Base-by-base conservation (phyloP, 1,139 yeast species). In the Candida mesenterica region DNA sequence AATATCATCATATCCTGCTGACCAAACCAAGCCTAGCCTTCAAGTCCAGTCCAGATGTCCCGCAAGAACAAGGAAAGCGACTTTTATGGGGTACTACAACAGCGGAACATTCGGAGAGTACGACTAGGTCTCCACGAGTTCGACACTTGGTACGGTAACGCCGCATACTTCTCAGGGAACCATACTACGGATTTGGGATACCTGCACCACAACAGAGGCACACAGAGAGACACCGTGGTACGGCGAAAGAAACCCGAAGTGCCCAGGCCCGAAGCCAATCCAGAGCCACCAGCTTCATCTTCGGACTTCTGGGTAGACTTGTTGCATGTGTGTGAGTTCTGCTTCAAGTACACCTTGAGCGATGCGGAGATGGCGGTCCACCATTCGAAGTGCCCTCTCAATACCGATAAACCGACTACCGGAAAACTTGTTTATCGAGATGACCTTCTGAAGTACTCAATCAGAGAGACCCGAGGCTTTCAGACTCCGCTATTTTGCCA, bases 121-220 rank as follows among this genome's bases (percentile, higher is more conserved):
- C 74, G 72, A 24, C 74, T 83, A 40, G 96, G 95, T 1, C 65
- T 68, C 30, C 72, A 69, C 46, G 75, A 75, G 44, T 80, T 87
- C 44, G 73, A 77, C 36, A 80, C 96, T 1, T 87, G 96, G 96
- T 88, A 84, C 55, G 94, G 95, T 1, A 83, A 84, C 49, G 77
- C 86, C 3, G 94, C 88, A 1, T 82, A 86, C 52, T 87, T 86
- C 44, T 52, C 49, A 45, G 46, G 62, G 43, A 37, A 56, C 36
- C 59, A 60, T 34, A 62, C 57, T 42, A 33, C 49, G 10, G 49
- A 51, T 24, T 49, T 72, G 29, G 78, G 75, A 5, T 62, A 53
- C 41, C 54, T 53, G 19, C 43, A 42, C 15, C 33, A 48, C 9
- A 49, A 53, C 30, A 41, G 31, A 15, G 15, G 36, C 14, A 24